phyloP scores from a whole-genome alignment of 371 early-diverging fungal genomes.

The Syncephalastrum contaminatum region DNA sequence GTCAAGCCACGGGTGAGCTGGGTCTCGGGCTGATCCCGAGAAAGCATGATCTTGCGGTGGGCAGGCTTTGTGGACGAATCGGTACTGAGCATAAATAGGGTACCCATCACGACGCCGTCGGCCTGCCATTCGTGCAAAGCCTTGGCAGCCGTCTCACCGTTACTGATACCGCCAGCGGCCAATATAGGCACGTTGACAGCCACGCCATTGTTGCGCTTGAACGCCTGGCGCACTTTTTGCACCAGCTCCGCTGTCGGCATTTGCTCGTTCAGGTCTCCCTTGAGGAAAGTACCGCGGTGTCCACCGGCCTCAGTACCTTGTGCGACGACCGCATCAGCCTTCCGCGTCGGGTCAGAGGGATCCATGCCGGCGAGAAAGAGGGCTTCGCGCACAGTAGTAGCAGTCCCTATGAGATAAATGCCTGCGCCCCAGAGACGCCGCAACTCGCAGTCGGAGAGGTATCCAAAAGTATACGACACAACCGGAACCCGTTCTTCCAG shows the following conservation, averaged over 20 bases:
- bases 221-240: constrained; percentile 14
- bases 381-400: constrained; percentile 42
- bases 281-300: constrained; percentile 38
- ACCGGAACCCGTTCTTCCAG: constrained; percentile 40
- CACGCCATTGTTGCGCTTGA: neutral
- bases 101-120: constrained; percentile 42
- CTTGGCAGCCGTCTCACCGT: constrained; percentile 19
- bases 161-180: constrained; percentile 46
- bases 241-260: constrained; percentile 20
- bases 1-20: constrained; percentile 32
- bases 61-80: constrained; percentile 29
- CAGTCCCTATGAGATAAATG: constrained; percentile 43
- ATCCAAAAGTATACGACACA: constrained; percentile 48
- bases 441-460: constrained; percentile 24
- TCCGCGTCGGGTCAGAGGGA: constrained; percentile 15
- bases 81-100: constrained; percentile 38
- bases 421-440: constrained; percentile 29
- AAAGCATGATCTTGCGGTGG: constrained; percentile 27
- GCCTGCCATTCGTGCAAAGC: constrained; percentile 21
- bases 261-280: constrained; percentile 11
- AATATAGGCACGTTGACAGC: constrained; percentile 24
- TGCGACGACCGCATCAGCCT: constrained; percentile 40
- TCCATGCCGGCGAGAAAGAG: constrained; percentile 25
- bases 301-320: constrained; percentile 49
- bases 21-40: constrained; percentile 13